These are phyloP conservation scores for Allomyces javanicus DNA, from an alignment of 192 early-diverging fungal genomes.

Conservation along the genomic window DNA sequence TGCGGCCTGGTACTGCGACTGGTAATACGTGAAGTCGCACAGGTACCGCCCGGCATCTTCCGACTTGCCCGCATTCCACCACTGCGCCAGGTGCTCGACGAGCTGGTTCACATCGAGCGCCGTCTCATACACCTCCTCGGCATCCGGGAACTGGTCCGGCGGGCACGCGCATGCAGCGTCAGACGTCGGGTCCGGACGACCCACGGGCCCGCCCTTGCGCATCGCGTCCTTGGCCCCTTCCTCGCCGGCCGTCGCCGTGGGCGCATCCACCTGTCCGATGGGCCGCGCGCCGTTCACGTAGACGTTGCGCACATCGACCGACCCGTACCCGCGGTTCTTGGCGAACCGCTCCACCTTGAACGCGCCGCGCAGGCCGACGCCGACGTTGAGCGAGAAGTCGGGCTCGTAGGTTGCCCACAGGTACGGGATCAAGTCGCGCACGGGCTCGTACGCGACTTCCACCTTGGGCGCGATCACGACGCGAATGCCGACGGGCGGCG, in stretches of 20 bases:
- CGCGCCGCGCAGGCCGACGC: background rate
- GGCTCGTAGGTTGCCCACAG: background rate
- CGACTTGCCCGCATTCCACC: background rate
- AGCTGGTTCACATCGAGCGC: background rate
- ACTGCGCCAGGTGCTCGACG: background rate
- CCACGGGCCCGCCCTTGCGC: background rate
- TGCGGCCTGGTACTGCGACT: background rate
- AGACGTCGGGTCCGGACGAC: no score
- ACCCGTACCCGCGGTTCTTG: background rate
- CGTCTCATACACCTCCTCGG: background rate
- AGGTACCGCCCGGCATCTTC: background rate
- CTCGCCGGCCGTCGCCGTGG: no score
- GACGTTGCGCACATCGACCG: background rate
- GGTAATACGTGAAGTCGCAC: background rate
- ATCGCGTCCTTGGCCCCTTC: background rate
- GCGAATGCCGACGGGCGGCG: background rate
- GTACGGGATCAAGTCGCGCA: background rate
- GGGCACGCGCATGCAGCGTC: no score
- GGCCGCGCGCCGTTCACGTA: background rate
- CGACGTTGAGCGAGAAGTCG: background rate
- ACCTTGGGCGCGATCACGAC: background rate
- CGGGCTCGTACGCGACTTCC: background rate
- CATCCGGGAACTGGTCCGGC: background rate
- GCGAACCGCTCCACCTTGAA: background rate
- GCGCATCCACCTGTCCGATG: no score